Evolutionary conservation across 495 filamentous ascomycete genomes (phyloP).

Genomic region (Penicillium paxilli): DNA sequence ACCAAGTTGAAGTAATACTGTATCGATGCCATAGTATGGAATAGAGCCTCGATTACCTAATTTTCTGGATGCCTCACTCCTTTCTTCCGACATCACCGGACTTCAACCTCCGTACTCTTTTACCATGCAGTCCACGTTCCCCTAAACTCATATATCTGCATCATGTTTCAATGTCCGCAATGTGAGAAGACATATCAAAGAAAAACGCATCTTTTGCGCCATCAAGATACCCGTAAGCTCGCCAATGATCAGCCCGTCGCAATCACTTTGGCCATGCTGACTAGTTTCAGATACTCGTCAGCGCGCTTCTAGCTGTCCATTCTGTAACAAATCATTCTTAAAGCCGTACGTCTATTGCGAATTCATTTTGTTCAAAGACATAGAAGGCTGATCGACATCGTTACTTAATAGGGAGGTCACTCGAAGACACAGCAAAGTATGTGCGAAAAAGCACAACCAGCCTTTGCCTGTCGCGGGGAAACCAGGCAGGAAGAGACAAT

Average conservation of each 20-base stretch:
- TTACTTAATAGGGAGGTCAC: slow-evolving; percentile 36
- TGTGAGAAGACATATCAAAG: slow-evolving; percentile 35
- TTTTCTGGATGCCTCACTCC: background rate
- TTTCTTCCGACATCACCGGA: background rate
- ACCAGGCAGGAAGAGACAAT: slow-evolving; percentile 36
- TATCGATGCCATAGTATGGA: no score
- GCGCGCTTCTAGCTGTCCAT: slow-evolving; percentile 29
- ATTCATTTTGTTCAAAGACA: no score
- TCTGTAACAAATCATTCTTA: slow-evolving; percentile 38
- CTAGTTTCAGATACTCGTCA: slow-evolving; percentile 26
- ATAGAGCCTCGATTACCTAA: no score
- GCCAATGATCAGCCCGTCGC: background rate
- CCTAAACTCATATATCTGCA: background rate
- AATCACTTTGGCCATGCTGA: slow-evolving; percentile 11
- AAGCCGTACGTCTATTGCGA: slow-evolving; percentile 31
- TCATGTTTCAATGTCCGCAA: slow-evolving; percentile 34
- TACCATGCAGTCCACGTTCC: background rate
- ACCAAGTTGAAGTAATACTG: no score
- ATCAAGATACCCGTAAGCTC: slow-evolving; percentile 32
- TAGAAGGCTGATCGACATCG: no score
- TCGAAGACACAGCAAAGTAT: slow-evolving; percentile 35
- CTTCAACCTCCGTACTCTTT: background rate
- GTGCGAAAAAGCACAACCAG: slow-evolving; percentile 36
- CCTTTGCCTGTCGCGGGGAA: slow-evolving; percentile 28
- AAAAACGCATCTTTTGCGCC: slow-evolving; percentile 32